A percentile compares a stretch with the other conserved stretches of the same genome.
Conservation (phyloP, 2,329 filamentous ascomycete species). For the Juglanconis sp. region DNA sequence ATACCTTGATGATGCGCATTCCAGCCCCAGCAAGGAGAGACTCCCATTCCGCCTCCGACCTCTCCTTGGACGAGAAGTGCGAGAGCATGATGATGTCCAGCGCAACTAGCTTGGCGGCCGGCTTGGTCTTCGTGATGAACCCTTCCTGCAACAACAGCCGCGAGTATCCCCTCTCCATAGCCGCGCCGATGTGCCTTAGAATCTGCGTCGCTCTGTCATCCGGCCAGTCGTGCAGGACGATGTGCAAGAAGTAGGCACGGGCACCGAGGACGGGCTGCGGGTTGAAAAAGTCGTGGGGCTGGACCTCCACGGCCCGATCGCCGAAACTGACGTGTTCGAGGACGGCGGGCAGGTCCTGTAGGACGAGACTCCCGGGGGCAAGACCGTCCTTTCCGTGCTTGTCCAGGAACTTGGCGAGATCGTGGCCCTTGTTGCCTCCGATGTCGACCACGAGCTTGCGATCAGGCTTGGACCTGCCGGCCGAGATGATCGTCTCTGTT, state of each 20-base stretch:
- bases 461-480: conserved; percentile 22
- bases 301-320: conserved; percentile 24
- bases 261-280: conserved; percentile 39
- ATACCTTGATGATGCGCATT: too few relatives aligned
- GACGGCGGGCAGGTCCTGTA: conserved; percentile 33
- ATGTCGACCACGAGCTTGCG: conserved; percentile 32
- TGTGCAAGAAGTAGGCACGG: conserved; percentile 23
- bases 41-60: too few relatives aligned
- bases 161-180: conserved; percentile 33
- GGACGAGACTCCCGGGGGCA: conserved; percentile 25
- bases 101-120: conserved; percentile 27
- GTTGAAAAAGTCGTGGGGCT: conserved; percentile 36
- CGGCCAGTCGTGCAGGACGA: conserved; percentile 32
- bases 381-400: conserved; percentile 23
- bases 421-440: conserved; percentile 35
- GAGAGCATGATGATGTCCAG: conserved; percentile 35
- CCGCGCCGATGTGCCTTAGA: conserved; percentile 17
- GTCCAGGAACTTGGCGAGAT: conserved; percentile 31
- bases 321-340: conserved; percentile 24
- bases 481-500: conserved; percentile 28
- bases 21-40: too few relatives aligned
- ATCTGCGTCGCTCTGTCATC: conserved; percentile 6
- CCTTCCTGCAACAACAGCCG: conserved; percentile 35
- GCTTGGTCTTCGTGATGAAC: conserved; percentile 28
- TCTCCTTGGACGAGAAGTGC: conserved; percentile 14